Evolutionary conservation across 345 rosid species (phyloP).

Genomic region (Syzygium jambos): DNA sequence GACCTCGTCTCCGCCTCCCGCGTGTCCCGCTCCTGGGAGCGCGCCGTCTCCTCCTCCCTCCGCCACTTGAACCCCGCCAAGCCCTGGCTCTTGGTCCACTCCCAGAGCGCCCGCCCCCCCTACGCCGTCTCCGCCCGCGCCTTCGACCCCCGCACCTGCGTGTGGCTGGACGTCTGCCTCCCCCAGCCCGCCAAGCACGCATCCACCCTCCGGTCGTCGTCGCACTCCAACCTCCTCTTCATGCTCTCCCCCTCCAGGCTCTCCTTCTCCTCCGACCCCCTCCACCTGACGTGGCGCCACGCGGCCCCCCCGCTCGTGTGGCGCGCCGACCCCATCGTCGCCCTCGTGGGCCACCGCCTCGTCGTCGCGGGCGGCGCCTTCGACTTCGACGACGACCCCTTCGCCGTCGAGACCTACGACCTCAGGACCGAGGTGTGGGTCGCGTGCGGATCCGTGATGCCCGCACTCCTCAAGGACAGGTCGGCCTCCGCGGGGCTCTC

Average conservation of each 20-base stretch:
- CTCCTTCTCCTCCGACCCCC: slow-evolving; percentile 66
- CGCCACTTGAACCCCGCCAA: slow-evolving; percentile 25
- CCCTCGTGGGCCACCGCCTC: slow-evolving; percentile 30
- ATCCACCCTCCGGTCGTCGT: slow-evolving; percentile 47
- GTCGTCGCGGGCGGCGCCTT: slow-evolving; percentile 57
- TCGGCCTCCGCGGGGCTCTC: slow-evolving; percentile 64
- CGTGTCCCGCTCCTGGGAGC: slow-evolving; percentile 67
- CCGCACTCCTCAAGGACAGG: slow-evolving; percentile 31
- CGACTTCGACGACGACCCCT: slow-evolving; percentile 62
- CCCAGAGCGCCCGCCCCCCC: slow-evolving; percentile 30
- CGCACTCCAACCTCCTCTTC: slow-evolving; percentile 54
- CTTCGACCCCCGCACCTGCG: slow-evolving; percentile 65
- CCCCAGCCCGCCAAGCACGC: slow-evolving; percentile 7
- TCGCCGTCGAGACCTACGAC: slow-evolving; percentile 59
- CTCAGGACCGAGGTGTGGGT: slow-evolving; percentile 37
- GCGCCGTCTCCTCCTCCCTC: slow-evolving; percentile 58
- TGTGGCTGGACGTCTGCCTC: slow-evolving; percentile 39
- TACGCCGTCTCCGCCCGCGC: slow-evolving; percentile 27
- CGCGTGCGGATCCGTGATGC: slow-evolving; percentile 43
- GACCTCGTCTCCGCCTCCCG: slow-evolving; percentile 48
- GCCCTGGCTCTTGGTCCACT: slow-evolving; percentile 67
- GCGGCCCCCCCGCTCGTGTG: slow-evolving; percentile 41
- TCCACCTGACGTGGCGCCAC: slow-evolving; percentile 60
- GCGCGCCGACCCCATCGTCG: slow-evolving; percentile 68
- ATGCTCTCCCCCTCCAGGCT: slow-evolving; percentile 37